These are phyloP conservation scores for Ophiostoma perfectum DNA, from an alignment of 2,329 filamentous ascomycete genomes.

Conservation along the genomic window DNA sequence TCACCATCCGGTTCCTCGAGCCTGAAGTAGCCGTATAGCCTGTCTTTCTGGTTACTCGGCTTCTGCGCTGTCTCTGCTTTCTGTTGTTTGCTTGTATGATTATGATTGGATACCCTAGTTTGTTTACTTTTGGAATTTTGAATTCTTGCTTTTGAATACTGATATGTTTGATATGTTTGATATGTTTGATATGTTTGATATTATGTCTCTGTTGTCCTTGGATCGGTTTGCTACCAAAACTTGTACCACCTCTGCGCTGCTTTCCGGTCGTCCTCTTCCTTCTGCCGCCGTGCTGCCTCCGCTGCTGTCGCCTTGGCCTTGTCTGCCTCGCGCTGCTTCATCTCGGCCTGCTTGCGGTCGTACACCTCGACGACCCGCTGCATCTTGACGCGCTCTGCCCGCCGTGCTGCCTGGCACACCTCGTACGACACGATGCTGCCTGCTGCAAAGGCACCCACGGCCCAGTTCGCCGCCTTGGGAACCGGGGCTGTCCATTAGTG, in stretches of 20 bases:
- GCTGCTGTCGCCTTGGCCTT: constrained; percentile 37
- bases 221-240: constrained; percentile 42
- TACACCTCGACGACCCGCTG: constrained; percentile 78
- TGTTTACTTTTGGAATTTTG: background rate
- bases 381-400: constrained; percentile 75
- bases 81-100: constrained; percentile 6
- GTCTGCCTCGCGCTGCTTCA: constrained; percentile 45
- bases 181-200: background rate
- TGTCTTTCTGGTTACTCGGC: background rate
- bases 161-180: too few relatives aligned
- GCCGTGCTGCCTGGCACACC: constrained; percentile 71
- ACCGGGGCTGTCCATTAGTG: constrained; percentile 46
- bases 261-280: constrained; percentile 22
- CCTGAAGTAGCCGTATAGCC: constrained; percentile 17
- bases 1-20: constrained; percentile 25
- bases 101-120: constrained; percentile 12
- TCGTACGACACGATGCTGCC: constrained; percentile 71
- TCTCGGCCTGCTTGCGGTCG: constrained; percentile 62
- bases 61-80: background rate
- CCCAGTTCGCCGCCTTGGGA: constrained; percentile 73
- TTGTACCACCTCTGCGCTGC: constrained; percentile 48
- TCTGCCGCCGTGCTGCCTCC: constrained; percentile 37
- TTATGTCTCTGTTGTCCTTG: background rate
- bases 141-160: background rate
- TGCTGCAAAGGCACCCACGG: constrained; percentile 68